Evolutionary conservation across 1,284 basidiomycete genomes (phyloP).

Genomic region (Irpex sp.): DNA sequence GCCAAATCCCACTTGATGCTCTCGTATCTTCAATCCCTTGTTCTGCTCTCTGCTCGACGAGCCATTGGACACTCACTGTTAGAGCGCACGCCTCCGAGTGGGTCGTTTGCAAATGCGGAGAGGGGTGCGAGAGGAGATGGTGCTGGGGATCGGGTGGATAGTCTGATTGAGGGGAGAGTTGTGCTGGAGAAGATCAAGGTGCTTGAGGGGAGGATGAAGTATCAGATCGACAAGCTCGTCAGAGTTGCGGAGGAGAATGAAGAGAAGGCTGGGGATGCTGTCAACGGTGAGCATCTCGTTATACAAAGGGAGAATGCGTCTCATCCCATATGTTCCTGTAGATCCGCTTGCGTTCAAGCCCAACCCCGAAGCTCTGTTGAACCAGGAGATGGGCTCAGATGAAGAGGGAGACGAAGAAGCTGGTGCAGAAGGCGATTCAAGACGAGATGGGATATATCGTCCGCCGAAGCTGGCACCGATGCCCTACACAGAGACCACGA

Average conservation of each 20-base stretch:
- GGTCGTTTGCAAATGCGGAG: conserved; percentile 51
- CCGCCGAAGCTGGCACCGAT: conserved; percentile 92
- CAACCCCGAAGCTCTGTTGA: conserved; percentile 70
- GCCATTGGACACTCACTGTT: conserved; percentile 59
- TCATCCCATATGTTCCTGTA: conserved; percentile 27
- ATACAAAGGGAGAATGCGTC: background rate
- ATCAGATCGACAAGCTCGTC: conserved; percentile 94
- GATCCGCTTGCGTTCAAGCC: conserved; percentile 91
- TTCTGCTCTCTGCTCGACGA: conserved; percentile 71
- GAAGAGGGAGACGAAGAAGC: conserved; percentile 30
- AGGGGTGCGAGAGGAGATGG: conserved; percentile 51
- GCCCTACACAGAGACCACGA: conserved; percentile 75
- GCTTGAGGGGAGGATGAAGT: conserved; percentile 85
- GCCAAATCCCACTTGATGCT: conserved; percentile 86
- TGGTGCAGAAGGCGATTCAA: conserved; percentile 26
- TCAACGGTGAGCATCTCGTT: conserved; percentile 53
- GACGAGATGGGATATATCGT: conserved; percentile 71
- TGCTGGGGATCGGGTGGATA: conserved; percentile 67
- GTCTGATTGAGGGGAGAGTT: conserved; percentile 69
- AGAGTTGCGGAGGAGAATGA: conserved; percentile 62
- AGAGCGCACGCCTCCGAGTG: conserved; percentile 43
- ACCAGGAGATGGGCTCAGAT: conserved; percentile 33
- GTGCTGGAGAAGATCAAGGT: conserved; percentile 78
- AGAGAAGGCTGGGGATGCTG: conserved; percentile 46
- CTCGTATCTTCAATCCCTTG: conserved; percentile 85